Evolutionary conservation across 2,329 filamentous ascomycete genomes (phyloP).

Genomic region (Trichophaea hybrida): DNA sequence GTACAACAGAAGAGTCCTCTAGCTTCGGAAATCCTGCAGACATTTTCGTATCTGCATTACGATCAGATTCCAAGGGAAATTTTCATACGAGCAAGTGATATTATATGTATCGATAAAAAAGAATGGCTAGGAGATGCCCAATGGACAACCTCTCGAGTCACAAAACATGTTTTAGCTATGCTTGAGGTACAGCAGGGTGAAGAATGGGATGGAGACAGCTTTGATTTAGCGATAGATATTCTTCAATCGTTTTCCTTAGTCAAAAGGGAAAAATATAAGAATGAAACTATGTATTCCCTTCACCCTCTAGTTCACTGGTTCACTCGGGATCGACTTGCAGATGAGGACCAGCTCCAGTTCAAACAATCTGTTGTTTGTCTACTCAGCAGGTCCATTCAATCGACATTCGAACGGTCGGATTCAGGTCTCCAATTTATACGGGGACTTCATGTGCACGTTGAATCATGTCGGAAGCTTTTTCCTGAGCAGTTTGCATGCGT

Average conservation of each 20-base stretch:
- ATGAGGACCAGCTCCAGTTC: not conserved
- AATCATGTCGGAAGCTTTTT: not conserved
- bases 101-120: not conserved
- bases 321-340: not conserved
- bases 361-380: not conserved
- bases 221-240: not conserved
- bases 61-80: conserved; percentile 2
- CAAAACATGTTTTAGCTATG: not conserved
- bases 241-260: not conserved
- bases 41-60: conserved; percentile 8
- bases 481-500: not conserved
- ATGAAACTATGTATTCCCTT: not conserved
- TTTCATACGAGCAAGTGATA: not conserved
- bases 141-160: not conserved
- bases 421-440: not conserved
- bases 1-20: not conserved
- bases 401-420: not conserved
- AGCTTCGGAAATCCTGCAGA: conserved; percentile 5
- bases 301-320: not conserved
- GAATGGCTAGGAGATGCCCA: not conserved
- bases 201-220: not conserved
- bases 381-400: not conserved
- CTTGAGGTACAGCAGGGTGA: not conserved
- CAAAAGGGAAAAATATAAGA: not conserved
- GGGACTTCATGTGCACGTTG: not conserved